phyloP scores from a whole-genome alignment of 2,329 filamentous ascomycete genomes.

The Cordyceps cicadae region DNA sequence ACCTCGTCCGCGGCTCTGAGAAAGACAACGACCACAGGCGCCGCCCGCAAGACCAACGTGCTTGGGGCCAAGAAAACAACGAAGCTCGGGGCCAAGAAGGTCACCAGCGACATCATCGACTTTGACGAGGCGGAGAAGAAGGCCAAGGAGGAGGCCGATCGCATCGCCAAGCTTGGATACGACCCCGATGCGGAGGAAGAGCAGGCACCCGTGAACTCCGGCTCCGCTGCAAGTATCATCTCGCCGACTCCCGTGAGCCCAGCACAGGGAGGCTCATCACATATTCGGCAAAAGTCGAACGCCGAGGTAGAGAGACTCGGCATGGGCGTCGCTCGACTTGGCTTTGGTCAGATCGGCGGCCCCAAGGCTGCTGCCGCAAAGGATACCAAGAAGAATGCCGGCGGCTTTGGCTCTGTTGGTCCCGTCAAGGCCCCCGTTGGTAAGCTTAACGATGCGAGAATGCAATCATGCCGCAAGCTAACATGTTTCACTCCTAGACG shows the following conservation, averaged over 20 bases:
- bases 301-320: conserved; percentile 82
- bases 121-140: conserved; percentile 97
- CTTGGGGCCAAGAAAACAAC: conserved; percentile 72
- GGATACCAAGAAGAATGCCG: conserved; percentile 62
- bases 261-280: conserved; percentile 44
- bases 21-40: conserved; percentile 57
- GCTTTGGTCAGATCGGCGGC: conserved; percentile 77
- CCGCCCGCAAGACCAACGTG: conserved; percentile 75
- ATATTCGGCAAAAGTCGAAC: conserved; percentile 53
- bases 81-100: conserved; percentile 91
- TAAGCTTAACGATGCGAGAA: conserved; percentile 30
- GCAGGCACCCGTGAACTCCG: conserved; percentile 37
- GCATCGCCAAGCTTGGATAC: conserved; percentile 91
- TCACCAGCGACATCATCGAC: conserved; percentile 71
- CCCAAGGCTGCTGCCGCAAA: conserved; percentile 45
- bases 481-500: conserved; percentile 36
- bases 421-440: conserved; percentile 64
- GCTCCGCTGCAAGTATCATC: conserved; percentile 54
- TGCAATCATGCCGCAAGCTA: background rate
- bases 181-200: conserved; percentile 79
- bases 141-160: conserved; percentile 93
- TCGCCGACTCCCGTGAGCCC: conserved; percentile 70
- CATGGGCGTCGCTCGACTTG: conserved; percentile 77
- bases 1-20: conserved; percentile 75
- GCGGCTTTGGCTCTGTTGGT: conserved; percentile 78